Evolutionary conservation across 176 grass and related monocot genomes (phyloP), one percentile per base, ranked within the genome.

Genomic region (Chloris gayana): DNA sequence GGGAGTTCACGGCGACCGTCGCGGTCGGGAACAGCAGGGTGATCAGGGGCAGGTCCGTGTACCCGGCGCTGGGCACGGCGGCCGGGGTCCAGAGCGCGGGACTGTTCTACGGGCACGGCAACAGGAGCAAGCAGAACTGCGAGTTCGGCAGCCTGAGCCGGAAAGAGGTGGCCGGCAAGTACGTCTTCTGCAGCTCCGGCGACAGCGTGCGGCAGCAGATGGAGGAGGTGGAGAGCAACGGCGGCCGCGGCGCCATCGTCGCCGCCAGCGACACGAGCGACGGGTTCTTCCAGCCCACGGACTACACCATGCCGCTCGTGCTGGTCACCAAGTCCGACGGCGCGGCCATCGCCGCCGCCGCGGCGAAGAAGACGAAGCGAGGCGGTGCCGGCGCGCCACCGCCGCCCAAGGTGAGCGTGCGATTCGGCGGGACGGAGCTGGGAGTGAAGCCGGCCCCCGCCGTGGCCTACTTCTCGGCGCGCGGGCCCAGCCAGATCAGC

Each of bases 401-500:
- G 12, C 14, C 10, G 17, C 84, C 88, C 10, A 91, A 37, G 59
- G 88, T 82, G 37, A 85, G 74, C 73, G 13, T 91, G 63, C 74
- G 13, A n/a, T 97, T 97, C 53, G 54, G 31, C 49, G 53, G 9
- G 41, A 97, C 94, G 32, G 70, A 72, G 53, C 22, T 93, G 5
- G 88, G 88, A 21, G 47, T 93, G 24, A 91, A 82, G 68, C 94
- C 91, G 27, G 91, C 95, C 0, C 95, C 95, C 0, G 2, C 69
- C 5, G 89, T 98, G 26, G 81, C 95, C 0, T 84, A 76, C 39
- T 98, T 98, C 85, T 98, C 95, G 30, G 35, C 87, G 35, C 91
- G 95, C 29, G 92, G 95, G 2, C 95, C 95, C 0, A 87, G 71
- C 45, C 68, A 21, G 73, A 56, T 83, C 10, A 88, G 85, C 50